Conservation (phyloP, 2,329 filamentous ascomycete genomes). For the Botrytis tulipae region DNA sequence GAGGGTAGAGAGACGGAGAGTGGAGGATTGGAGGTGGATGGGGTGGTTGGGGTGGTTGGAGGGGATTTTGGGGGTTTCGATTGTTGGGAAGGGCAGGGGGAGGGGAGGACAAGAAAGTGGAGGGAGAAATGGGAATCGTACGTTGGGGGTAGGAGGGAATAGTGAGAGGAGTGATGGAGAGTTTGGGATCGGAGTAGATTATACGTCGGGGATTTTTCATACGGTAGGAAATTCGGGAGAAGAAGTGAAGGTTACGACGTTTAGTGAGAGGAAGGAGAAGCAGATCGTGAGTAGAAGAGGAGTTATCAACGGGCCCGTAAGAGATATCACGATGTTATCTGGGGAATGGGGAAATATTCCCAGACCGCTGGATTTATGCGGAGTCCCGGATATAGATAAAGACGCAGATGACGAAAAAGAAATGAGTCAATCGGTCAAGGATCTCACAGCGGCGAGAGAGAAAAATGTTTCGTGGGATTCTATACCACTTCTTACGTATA, state of each 20-base stretch:
- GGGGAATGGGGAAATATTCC: neutral
- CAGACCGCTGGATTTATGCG: neutral
- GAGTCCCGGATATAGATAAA: neutral
- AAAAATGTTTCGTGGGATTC: neutral
- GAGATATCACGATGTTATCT: too few species aligned
- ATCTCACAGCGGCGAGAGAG: neutral
- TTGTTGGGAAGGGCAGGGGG: neutral
- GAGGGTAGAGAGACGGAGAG: slow-evolving; percentile 34
- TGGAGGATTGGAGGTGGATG: neutral
- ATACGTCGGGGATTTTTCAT: neutral
- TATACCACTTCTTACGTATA: neutral
- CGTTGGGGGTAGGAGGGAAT: neutral
- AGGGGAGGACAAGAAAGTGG: too few species aligned
- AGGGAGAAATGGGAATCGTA: neutral
- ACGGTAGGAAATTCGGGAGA: neutral
- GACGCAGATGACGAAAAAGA: neutral
- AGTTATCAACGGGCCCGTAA: neutral
- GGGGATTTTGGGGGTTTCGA: neutral
- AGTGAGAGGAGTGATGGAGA: neutral
- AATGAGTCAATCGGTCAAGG: neutral
- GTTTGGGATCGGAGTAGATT: slow-evolving; percentile 14
- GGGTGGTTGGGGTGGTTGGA: neutral
- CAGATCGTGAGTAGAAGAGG: neutral
- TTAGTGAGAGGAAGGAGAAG: neutral
- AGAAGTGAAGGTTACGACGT: neutral